Percentiles rank a stretch among this genome's conserved stretches.
Evolutionary conservation across 352 stramenopile genomes (phyloP).

Genomic region (Pythium apleroticum): DNA sequence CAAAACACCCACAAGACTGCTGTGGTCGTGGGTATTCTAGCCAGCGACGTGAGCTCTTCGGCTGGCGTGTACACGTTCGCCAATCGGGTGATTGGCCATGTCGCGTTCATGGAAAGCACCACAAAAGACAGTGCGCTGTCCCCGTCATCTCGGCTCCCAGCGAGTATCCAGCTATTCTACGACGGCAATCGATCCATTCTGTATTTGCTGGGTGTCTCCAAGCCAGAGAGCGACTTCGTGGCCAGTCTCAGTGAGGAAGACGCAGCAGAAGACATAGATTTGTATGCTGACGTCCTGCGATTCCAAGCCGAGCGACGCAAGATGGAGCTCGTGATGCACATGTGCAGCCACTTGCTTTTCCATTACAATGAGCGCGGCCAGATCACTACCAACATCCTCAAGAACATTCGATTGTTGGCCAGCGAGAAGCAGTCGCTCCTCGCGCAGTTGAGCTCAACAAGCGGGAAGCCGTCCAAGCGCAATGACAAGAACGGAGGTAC

Average conservation of each 20-base stretch:
- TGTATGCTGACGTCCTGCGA: slow-evolving; percentile 19
- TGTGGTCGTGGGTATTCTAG: slow-evolving; percentile 52
- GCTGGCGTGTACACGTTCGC: slow-evolving; percentile 44
- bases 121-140: slow-evolving; percentile 20
- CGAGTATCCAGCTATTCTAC: slow-evolving; percentile 62
- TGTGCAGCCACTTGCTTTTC: slow-evolving; percentile 61
- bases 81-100: slow-evolving; percentile 63
- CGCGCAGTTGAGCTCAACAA: slow-evolving; percentile 27
- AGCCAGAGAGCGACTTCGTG: slow-evolving; percentile 41
- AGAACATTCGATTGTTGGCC: slow-evolving; percentile 44
- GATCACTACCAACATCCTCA: slow-evolving; percentile 45
- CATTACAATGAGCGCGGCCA: slow-evolving; percentile 41
- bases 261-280: slow-evolving; percentile 18
- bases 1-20: slow-evolving; percentile 38
- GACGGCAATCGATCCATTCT: slow-evolving; percentile 45
- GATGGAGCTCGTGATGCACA: slow-evolving; percentile 65
- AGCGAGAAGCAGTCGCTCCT: slow-evolving; percentile 61
- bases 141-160: slow-evolving; percentile 11
- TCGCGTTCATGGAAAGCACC: slow-evolving; percentile 43
- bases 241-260: background rate
- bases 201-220: slow-evolving; percentile 54
- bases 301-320: slow-evolving; percentile 58
- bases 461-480: slow-evolving; percentile 38
- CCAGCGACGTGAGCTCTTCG: slow-evolving; percentile 34
- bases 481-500: slow-evolving; percentile 32